phyloP scores from a whole-genome alignment of 2,329 filamentous ascomycete species.

The Geosmithia flava region DNA sequence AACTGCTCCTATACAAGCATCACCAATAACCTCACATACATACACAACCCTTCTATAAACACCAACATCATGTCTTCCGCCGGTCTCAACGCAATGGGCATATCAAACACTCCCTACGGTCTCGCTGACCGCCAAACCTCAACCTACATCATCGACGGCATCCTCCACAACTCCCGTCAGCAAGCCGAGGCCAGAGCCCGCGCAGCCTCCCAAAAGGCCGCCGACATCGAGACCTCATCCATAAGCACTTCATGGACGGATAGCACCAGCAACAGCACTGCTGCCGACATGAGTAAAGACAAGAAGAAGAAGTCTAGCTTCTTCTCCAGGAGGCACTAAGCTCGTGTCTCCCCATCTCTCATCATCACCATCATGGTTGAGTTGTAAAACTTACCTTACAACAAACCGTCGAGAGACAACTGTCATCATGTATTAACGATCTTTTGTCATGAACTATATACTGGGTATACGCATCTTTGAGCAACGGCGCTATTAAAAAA shows the following conservation, averaged over 20 bases:
- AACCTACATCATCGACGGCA: not conserved
- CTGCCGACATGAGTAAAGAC: not conserved
- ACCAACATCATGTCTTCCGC: not conserved
- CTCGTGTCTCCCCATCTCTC: no score
- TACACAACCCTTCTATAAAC: not conserved
- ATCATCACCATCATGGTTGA: no score
- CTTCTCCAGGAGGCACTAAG: not conserved
- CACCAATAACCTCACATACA: not conserved
- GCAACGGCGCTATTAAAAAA: not conserved
- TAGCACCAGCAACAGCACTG: not conserved
- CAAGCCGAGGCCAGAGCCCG: not conserved
- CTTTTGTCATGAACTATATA: not conserved
- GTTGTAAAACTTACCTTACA: no score
- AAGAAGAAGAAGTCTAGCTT: not conserved
- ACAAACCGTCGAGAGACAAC: no score
- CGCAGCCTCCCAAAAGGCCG: slow-evolving; percentile 2
- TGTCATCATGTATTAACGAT: not conserved
- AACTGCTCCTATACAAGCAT: not conserved
- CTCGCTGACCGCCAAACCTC: not conserved
- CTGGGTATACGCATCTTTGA: not conserved
- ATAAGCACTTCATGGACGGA: not conserved
- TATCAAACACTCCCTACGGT: not conserved
- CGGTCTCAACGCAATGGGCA: not conserved
- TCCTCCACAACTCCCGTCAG: not conserved
- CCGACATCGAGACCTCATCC: slow-evolving; percentile 9